Evolutionary conservation across 176 grass and related monocot genomes (phyloP).

Genomic region (Paspalum vaginatum): DNA sequence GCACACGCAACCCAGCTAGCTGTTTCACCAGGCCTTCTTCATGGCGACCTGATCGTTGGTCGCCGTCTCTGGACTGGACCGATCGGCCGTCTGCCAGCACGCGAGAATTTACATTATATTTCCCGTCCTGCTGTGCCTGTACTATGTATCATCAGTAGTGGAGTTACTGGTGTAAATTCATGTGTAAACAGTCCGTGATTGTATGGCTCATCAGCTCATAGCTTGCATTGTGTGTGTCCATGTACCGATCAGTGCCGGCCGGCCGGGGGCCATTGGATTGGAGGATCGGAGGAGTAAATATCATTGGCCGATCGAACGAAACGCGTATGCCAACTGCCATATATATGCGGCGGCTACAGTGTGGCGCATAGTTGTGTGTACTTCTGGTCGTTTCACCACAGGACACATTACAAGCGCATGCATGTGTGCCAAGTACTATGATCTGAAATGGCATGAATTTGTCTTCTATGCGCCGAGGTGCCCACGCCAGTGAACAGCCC

Average conservation of each 20-base stretch:
- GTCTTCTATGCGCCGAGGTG: not conserved
- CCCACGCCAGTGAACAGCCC: not conserved
- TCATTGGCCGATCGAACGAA: too few relatives aligned
- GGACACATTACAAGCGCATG: not conserved
- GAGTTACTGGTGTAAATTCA: not conserved
- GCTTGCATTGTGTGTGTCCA: not conserved
- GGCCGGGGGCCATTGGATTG: not conserved
- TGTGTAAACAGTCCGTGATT: not conserved
- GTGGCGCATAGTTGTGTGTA: conserved; percentile 34
- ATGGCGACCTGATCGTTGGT: not conserved
- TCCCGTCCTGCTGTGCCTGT: not conserved
- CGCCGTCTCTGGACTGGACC: too few relatives aligned
- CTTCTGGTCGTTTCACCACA: conserved; percentile 40
- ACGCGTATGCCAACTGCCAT: not conserved
- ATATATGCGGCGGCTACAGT: conserved; percentile 24
- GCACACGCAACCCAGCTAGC: not conserved
- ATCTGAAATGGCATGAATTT: conserved; percentile 31
- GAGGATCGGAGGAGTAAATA: not conserved
- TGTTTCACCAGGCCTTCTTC: not conserved
- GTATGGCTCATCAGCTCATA: too few relatives aligned
- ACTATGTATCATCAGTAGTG: not conserved
- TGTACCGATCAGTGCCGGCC: not conserved
- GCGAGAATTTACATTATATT: not conserved
- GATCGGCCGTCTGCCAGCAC: not conserved
- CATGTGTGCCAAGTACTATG: conserved; percentile 32